These are phyloP conservation scores for Isatis lusitanica DNA, from an alignment of 441 rosid species.

Conservation along the genomic window DNA sequence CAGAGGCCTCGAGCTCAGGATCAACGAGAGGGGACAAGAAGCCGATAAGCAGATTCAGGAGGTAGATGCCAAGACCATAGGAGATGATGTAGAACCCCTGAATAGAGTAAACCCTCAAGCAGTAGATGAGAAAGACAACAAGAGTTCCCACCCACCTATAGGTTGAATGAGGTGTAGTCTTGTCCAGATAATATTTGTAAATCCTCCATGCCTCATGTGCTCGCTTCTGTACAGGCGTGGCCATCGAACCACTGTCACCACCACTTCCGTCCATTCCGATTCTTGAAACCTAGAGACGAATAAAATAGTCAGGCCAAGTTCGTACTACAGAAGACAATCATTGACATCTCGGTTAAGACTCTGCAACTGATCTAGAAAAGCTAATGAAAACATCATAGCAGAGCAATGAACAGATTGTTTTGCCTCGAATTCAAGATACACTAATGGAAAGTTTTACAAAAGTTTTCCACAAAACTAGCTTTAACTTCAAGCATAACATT, in stretches of 20 bases:
- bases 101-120: slow-evolving; percentile 60
- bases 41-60: slow-evolving; percentile 83
- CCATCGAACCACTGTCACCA: slow-evolving; percentile 53
- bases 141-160: slow-evolving; percentile 86
- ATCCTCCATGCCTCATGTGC: slow-evolving; percentile 71
- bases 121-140: slow-evolving; percentile 50
- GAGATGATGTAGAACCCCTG: slow-evolving; percentile 85
- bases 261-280: slow-evolving; percentile 75
- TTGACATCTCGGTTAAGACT: background rate
- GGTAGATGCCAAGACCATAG: slow-evolving; percentile 88
- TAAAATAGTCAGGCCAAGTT: background rate
- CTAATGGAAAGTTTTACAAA: background rate
- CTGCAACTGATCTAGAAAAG: too few relatives aligned
- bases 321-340: background rate
- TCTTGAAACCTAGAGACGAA: slow-evolving; percentile 35
- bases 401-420: too few relatives aligned
- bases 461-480: background rate
- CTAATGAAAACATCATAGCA: too few relatives aligned
- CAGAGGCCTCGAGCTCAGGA: slow-evolving; percentile 70
- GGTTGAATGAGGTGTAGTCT: slow-evolving; percentile 72
- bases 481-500: background rate
- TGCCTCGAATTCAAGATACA: too few relatives aligned
- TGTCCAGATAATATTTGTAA: slow-evolving; percentile 82
- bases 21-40: slow-evolving; percentile 92
- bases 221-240: slow-evolving; percentile 63